Conservation (phyloP, 805 yeast species). For the Barnettozyma pratensis region DNA sequence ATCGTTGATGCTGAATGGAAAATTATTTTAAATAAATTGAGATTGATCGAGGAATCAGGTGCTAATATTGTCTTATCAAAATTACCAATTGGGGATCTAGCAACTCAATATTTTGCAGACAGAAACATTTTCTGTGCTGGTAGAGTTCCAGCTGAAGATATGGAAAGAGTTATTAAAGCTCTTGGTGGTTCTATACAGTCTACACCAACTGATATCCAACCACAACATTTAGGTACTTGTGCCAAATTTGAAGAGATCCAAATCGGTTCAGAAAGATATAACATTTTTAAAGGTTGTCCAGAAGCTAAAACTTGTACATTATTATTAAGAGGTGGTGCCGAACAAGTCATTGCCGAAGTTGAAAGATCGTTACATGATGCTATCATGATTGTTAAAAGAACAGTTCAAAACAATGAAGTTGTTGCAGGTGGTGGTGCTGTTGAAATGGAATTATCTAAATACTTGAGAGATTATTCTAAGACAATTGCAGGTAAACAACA, state of each 20-base stretch:
- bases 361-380: constrained; percentile 98
- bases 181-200: constrained; percentile 90
- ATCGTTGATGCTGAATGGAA: constrained; percentile 99
- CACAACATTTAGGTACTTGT: constrained; percentile 80
- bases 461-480: constrained; percentile 80
- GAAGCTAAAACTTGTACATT: constrained; percentile 90
- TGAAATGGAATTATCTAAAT: constrained; percentile 93
- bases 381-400: constrained; percentile 95
- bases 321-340: constrained; percentile 95
- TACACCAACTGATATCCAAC: constrained; percentile 63
- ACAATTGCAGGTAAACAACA: constrained; percentile 96
- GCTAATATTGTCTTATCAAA: constrained; percentile 91
- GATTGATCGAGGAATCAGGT: constrained; percentile 77
- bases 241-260: constrained; percentile 85
- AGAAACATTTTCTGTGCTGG: constrained; percentile 97
- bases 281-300: constrained; percentile 89
- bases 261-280: constrained; percentile 93
- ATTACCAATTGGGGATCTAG: constrained; percentile 95
- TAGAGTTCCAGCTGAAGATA: constrained; percentile 80
- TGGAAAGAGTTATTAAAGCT: constrained; percentile 88
- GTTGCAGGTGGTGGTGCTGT: constrained; percentile 99
- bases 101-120: constrained; percentile 98
- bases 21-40: constrained; percentile 80
- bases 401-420: constrained; percentile 76
- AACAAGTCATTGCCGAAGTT: constrained; percentile 95